phyloP scores from a whole-genome alignment of 345 rosid genomes.

The Citrus australasica region DNA sequence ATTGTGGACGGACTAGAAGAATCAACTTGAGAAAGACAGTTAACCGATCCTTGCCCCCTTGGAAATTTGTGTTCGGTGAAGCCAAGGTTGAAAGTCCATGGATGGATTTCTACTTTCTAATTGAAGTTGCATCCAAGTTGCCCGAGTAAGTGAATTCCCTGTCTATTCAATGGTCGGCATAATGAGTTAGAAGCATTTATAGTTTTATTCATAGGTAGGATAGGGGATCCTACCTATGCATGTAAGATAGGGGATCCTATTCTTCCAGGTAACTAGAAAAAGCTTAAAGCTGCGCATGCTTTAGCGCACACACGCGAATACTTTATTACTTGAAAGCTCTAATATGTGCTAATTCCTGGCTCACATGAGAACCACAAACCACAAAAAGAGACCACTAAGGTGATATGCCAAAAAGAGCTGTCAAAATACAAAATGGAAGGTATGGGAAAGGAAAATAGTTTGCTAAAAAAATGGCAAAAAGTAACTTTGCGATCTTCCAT shows the following conservation, averaged over 20 bases:
- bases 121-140: background rate
- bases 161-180: background rate
- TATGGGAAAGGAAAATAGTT: conserved; percentile 1
- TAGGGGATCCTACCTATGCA: too few species aligned
- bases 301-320: background rate
- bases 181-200: background rate
- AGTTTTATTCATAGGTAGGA: background rate
- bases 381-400: conserved; percentile 3
- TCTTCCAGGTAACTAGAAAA: conserved; percentile 1
- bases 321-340: conserved; percentile 8
- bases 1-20: background rate
- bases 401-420: conserved; percentile 1
- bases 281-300: conserved; percentile 19
- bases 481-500: conserved; percentile 19
- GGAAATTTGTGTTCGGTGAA: background rate
- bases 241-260: background rate
- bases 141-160: background rate
- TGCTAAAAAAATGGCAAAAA: background rate
- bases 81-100: background rate
- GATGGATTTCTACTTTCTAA: background rate
- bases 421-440: conserved; percentile 14
- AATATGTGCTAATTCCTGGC: background rate
- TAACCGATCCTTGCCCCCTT: background rate
- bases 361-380: conserved; percentile 25
- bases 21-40: background rate